Percentiles rank a stretch among this genome's conserved stretches.
phyloP scores from a whole-genome alignment of 1,284 basidiomycete genomes.

The Cryptococcus sp. region DNA sequence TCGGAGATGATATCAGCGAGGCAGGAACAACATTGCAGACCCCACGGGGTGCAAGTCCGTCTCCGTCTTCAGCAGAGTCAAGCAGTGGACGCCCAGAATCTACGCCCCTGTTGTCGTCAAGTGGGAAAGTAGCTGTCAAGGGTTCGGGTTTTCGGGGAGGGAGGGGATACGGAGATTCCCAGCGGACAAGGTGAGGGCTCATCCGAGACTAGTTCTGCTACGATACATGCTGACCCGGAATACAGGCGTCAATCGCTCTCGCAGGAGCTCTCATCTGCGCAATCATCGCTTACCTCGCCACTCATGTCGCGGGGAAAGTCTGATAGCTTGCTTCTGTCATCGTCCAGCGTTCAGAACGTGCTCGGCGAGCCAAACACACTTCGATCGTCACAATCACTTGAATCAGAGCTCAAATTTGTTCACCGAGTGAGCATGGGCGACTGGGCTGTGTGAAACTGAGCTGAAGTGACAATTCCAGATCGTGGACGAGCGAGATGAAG shows the following conservation, averaged over 20 bases:
- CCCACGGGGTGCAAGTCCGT: not conserved
- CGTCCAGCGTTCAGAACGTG: slow-evolving; percentile 18
- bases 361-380: slow-evolving; percentile 38
- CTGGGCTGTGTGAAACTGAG: slow-evolving; percentile 3
- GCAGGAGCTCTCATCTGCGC: slow-evolving; percentile 90
- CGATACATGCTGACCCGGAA: not conserved
- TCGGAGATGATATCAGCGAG: slow-evolving; percentile 18
- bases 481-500: slow-evolving; percentile 76
- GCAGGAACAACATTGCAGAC: slow-evolving; percentile 7
- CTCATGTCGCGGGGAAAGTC: slow-evolving; percentile 41
- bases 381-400: slow-evolving; percentile 76
- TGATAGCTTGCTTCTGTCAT: slow-evolving; percentile 35
- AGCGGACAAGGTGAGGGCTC: slow-evolving; percentile 27
- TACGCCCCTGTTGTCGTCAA: slow-evolving; percentile 21
- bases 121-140: slow-evolving; percentile 17
- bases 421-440: slow-evolving; percentile 26
- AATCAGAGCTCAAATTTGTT: slow-evolving; percentile 64
- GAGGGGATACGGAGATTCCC: slow-evolving; percentile 44
- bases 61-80: slow-evolving; percentile 9
- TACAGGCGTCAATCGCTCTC: slow-evolving; percentile 71
- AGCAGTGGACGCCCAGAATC: slow-evolving; percentile 13
- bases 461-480: slow-evolving; percentile 45
- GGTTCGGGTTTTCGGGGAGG: slow-evolving; percentile 48
- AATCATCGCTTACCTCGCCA: slow-evolving; percentile 57
- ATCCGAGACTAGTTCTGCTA: not conserved